phyloP scores from a whole-genome alignment of 257 asterid species.

The Solanum etuberosum region DNA sequence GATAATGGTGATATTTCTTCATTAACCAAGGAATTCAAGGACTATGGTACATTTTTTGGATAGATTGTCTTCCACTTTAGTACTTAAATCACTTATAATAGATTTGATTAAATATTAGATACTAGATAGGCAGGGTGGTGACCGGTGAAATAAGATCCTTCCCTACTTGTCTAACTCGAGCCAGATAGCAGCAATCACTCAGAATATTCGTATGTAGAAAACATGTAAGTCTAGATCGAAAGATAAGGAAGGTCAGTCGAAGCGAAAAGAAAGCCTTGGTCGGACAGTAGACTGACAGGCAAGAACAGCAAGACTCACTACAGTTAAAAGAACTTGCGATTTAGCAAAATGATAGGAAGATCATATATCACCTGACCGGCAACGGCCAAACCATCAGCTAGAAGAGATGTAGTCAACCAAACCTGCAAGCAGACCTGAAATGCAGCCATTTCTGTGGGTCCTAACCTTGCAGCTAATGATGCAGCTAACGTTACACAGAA shows the following conservation, averaged over 20 bases:
- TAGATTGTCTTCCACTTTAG: neutral
- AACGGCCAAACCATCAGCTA: constrained; percentile 81
- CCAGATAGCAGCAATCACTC: neutral
- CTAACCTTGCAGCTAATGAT: constrained; percentile 69
- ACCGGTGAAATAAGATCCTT: neutral
- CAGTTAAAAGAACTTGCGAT: neutral
- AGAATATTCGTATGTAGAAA: fast-evolving
- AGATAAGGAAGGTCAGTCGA: neutral
- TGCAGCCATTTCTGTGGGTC: constrained; percentile 79
- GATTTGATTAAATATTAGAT: neutral
- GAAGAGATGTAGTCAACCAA: constrained; percentile 73
- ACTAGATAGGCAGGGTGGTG: neutral
- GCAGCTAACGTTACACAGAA: constrained; percentile 80
- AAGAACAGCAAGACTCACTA: neutral
- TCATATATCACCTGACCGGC: constrained; percentile 64
- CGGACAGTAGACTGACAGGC: neutral
- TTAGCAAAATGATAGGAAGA: neutral
- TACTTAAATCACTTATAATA: neutral
- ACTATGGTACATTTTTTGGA: neutral
- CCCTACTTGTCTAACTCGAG: neutral
- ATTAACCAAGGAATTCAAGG: neutral
- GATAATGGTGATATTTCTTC: neutral
- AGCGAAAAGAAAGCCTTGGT: neutral
- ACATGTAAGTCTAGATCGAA: neutral
- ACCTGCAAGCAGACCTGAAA: constrained; percentile 84